These are phyloP conservation scores for Cymbomonas tetramitiformis DNA, from an alignment of 139 green algal species.

Conservation along the genomic window DNA sequence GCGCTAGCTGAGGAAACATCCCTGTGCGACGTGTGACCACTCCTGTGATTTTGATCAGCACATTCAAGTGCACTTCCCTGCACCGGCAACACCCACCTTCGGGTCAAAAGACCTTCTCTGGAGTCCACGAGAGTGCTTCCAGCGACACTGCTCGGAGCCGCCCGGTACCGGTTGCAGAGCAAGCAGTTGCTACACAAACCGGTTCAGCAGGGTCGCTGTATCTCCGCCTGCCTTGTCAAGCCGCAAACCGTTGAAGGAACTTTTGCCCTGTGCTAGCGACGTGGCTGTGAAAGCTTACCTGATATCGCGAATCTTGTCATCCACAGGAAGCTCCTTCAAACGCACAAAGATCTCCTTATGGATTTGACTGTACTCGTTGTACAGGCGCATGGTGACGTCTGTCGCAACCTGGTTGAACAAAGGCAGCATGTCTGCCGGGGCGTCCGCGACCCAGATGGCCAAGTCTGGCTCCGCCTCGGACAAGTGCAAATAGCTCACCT, in stretches of 20 bases:
- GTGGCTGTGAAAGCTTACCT: conserved; percentile 24
- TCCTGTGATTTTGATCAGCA: conserved; percentile 65
- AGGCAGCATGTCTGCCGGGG: conserved; percentile 55
- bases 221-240: too few species aligned
- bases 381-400: conserved; percentile 25
- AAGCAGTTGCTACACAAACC: too few species aligned
- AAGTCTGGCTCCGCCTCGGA: conserved; percentile 35
- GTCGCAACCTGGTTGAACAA: conserved; percentile 49
- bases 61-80: conserved; percentile 73
- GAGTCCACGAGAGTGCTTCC: too few species aligned
- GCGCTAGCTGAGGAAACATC: conserved; percentile 88
- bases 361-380: conserved; percentile 34
- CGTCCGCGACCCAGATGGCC: conserved; percentile 67
- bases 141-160: too few species aligned
- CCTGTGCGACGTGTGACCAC: conserved; percentile 88
- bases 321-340: conserved; percentile 63
- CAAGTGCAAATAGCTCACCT: conserved; percentile 77
- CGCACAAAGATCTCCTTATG: conserved; percentile 63
- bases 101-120: too few species aligned
- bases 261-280: conserved; percentile 4
- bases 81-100: too few species aligned
- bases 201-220: too few species aligned
- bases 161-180: too few species aligned
- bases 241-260: not conserved
- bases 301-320: conserved; percentile 83